Conservation (phyloP, 768 basidiomycete genomes). For the Heimioporus sp. region DNA sequence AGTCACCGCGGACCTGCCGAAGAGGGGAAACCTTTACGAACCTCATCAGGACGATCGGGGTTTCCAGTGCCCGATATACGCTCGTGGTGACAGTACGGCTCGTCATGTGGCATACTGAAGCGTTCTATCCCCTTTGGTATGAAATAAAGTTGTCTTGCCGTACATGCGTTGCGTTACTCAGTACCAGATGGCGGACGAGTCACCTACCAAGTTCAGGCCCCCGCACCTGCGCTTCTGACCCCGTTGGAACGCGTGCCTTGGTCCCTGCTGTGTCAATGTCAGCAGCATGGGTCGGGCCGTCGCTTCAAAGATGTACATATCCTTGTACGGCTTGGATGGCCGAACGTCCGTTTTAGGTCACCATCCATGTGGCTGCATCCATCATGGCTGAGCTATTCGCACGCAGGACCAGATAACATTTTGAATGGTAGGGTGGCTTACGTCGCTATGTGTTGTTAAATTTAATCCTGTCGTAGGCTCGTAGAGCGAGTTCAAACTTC, state of each 20-base stretch:
- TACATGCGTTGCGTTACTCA: background rate
- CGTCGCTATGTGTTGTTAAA: too few relatives aligned
- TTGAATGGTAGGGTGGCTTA: too few relatives aligned
- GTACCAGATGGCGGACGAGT: background rate
- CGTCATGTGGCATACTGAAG: background rate
- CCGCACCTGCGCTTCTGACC: background rate
- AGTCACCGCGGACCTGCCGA: conserved; percentile 6
- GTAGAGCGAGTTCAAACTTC: too few relatives aligned
- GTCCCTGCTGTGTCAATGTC: background rate
- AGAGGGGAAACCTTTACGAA: background rate
- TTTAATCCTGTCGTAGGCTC: too few relatives aligned
- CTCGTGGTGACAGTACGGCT: background rate
- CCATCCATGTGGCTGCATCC: too few relatives aligned
- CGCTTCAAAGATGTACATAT: background rate
- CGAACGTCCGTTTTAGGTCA: background rate
- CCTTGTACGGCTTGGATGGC: conserved; percentile 3
- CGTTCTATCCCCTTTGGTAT: background rate
- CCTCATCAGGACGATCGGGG: background rate
- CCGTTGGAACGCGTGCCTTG: background rate
- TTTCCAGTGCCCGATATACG: background rate
- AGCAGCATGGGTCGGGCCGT: conserved; percentile 3
- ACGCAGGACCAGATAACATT: background rate
- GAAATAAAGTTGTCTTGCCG: conserved; percentile 5
- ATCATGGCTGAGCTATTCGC: background rate
- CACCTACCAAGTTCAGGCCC: background rate